Conservation (phyloP, 495 filamentous ascomycete species). For the Eremomyces bilateralis region DNA sequence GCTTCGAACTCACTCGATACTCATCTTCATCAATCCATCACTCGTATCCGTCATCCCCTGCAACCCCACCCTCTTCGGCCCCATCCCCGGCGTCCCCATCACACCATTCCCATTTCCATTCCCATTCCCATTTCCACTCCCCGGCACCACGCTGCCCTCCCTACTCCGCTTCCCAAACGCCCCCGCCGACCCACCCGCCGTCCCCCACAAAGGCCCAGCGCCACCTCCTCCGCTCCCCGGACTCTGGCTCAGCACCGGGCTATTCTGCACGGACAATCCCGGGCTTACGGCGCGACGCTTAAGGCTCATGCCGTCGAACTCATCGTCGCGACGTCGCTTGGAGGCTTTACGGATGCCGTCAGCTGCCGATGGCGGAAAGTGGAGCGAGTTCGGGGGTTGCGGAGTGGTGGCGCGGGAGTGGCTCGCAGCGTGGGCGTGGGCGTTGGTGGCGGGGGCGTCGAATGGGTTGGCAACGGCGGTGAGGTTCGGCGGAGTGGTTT, state of each 20-base stretch:
- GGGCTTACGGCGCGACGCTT: slow-evolving; percentile 89
- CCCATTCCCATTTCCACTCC: slow-evolving; percentile 27
- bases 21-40: slow-evolving; percentile 95
- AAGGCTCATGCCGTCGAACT: slow-evolving; percentile 72
- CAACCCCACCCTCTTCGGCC: slow-evolving; percentile 53
- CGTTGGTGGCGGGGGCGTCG: slow-evolving; percentile 1
- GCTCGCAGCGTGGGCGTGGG: slow-evolving; percentile 7
- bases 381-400: slow-evolving; percentile 26
- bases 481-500: no score
- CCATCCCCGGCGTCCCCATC: slow-evolving; percentile 19
- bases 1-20: slow-evolving; percentile 64
- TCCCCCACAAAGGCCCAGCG: slow-evolving; percentile 64
- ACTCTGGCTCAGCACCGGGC: slow-evolving; percentile 61
- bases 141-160: slow-evolving; percentile 27
- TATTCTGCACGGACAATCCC: slow-evolving; percentile 76
- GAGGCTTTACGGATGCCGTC: slow-evolving; percentile 41
- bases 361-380: slow-evolving; percentile 22
- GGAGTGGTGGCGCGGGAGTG: slow-evolving; percentile 29
- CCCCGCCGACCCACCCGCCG: slow-evolving; percentile 11
- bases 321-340: slow-evolving; percentile 75
- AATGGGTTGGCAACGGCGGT: slow-evolving; percentile 14
- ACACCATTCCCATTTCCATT: slow-evolving; percentile 23
- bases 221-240: slow-evolving; percentile 45
- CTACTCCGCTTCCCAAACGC: slow-evolving; percentile 35
- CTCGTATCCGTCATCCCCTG: slow-evolving; percentile 94